Evolutionary conservation across 1,139 yeast genomes (phyloP).

Genomic region (Debaryomyces psychrophilus): DNA sequence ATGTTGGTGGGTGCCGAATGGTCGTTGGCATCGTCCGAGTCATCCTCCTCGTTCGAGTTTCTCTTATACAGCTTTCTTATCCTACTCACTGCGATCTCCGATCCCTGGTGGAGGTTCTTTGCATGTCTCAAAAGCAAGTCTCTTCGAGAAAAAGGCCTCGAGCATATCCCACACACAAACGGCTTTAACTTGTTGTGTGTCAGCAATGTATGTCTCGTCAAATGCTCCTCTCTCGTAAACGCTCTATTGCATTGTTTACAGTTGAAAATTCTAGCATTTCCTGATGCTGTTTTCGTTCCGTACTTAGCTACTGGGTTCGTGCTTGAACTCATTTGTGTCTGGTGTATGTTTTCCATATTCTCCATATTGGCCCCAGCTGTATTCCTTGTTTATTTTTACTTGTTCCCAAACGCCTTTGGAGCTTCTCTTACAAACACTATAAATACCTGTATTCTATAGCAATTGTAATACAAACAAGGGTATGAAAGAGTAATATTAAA

Average conservation of each 20-base stretch:
- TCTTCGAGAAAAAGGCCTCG: conserved; percentile 89
- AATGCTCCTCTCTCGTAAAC: conserved; percentile 52
- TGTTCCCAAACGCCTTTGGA: background rate
- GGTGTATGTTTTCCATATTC: conserved; percentile 2
- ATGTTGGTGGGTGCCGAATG: conserved; percentile 2
- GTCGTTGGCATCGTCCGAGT: conserved; percentile 9
- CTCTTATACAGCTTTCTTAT: conserved; percentile 44
- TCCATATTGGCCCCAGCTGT: background rate
- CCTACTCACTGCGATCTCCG: conserved; percentile 50
- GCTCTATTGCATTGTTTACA: conserved; percentile 50
- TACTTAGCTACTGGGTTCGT: conserved; percentile 22
- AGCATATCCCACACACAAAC: conserved; percentile 88
- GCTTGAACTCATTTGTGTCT: background rate
- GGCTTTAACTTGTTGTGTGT: conserved; percentile 54
- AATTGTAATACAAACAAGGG: conserved; percentile 1
- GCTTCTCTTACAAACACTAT: background rate
- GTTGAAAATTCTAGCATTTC: conserved; percentile 47
- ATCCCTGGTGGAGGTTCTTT: conserved; percentile 85
- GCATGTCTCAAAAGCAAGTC: conserved; percentile 92
- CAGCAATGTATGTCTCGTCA: conserved; percentile 47
- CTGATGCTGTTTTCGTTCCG: conserved; percentile 50
- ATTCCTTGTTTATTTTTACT: background rate
- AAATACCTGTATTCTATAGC: background rate
- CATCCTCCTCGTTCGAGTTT: conserved; percentile 17
- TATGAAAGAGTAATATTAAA: conserved; percentile 2